Conservation (phyloP, 768 basidiomycete species). For the Serpula lacrymans region DNA sequence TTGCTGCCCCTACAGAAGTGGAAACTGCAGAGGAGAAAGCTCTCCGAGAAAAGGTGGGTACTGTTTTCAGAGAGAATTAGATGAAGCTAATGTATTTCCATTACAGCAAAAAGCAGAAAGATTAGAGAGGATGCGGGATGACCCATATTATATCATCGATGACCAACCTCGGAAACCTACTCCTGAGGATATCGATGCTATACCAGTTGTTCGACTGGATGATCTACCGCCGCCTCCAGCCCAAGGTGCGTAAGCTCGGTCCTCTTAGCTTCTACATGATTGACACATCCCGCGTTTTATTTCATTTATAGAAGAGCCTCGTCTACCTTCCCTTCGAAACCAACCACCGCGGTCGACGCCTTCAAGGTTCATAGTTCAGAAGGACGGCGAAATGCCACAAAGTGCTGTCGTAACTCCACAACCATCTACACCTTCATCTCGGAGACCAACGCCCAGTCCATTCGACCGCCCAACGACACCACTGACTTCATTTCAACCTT, state of each 20-base stretch:
- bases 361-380: slow-evolving; percentile 62
- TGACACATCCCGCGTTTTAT: slow-evolving; percentile 25
- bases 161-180: slow-evolving; percentile 39
- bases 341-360: slow-evolving; percentile 37
- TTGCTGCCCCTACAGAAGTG: slow-evolving; percentile 37
- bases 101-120: slow-evolving; percentile 71
- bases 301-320: slow-evolving; percentile 27
- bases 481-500: slow-evolving; percentile 44
- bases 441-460: slow-evolving; percentile 17
- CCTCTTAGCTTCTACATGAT: background rate
- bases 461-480: slow-evolving; percentile 33
- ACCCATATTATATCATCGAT: slow-evolving; percentile 89
- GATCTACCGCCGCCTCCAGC: slow-evolving; percentile 52
- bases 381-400: slow-evolving; percentile 83
- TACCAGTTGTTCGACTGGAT: slow-evolving; percentile 86
- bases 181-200: slow-evolving; percentile 76
- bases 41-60: slow-evolving; percentile 60
- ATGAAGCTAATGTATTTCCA: slow-evolving; percentile 10
- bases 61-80: background rate
- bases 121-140: slow-evolving; percentile 71
- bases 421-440: slow-evolving; percentile 26
- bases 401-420: slow-evolving; percentile 30
- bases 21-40: slow-evolving; percentile 59
- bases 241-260: slow-evolving; percentile 24
- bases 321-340: slow-evolving; percentile 44